phyloP scores from a whole-genome alignment of 2,329 filamentous ascomycete species.

The Neonectria hederae region DNA sequence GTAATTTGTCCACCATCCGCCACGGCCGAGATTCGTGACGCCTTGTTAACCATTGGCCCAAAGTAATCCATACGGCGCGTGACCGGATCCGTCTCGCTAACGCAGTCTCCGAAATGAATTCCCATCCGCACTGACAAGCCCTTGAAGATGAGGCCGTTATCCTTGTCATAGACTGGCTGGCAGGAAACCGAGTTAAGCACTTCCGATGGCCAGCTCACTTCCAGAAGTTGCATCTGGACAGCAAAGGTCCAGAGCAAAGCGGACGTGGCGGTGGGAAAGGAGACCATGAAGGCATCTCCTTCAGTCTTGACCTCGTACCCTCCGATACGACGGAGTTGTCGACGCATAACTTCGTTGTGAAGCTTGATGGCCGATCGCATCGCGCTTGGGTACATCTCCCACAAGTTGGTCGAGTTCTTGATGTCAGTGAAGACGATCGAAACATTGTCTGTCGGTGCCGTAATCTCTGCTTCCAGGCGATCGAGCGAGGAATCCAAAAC shows the following conservation, averaged over 20 bases:
- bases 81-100: conserved; percentile 95
- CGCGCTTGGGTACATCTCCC: conserved; percentile 93
- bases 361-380: conserved; percentile 98
- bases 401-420: conserved; percentile 95
- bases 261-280: conserved; percentile 94
- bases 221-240: conserved; percentile 86
- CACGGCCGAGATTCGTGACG: conserved; percentile 90
- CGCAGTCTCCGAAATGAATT: conserved; percentile 92
- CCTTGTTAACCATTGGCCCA: conserved; percentile 98
- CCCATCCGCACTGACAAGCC: conserved; percentile 97
- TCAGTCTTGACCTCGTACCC: conserved; percentile 99
- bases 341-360: conserved; percentile 96
- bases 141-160: conserved; percentile 90
- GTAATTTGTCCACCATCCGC: conserved; percentile 97
- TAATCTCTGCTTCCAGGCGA: conserved; percentile 88
- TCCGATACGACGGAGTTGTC: conserved; percentile 90
- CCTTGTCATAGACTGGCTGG: conserved; percentile 82
- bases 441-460: conserved; percentile 88
- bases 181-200: conserved; percentile 88
- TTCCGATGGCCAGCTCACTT: conserved; percentile 92
- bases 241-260: conserved; percentile 97
- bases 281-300: conserved; percentile 99
- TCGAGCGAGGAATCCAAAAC: conserved; percentile 88
- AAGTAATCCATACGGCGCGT: conserved; percentile 99
- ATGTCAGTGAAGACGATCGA: conserved; percentile 98